Percentiles rank a stretch among this genome's conserved stretches.
phyloP scores from a whole-genome alignment of 2,329 filamentous ascomycete species.

The Trichophyton equinum region DNA sequence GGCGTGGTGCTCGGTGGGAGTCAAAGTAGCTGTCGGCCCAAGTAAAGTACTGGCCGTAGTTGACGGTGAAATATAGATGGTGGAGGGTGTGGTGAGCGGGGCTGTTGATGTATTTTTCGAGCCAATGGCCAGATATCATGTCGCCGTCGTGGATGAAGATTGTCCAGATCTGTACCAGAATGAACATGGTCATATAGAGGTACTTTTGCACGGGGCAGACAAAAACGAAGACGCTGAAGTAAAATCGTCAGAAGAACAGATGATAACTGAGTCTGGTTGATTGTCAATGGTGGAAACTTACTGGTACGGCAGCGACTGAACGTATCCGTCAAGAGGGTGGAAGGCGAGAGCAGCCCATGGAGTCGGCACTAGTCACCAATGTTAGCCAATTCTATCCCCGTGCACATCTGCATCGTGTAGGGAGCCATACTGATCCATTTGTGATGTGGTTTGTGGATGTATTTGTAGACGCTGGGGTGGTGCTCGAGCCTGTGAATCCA shows the following conservation, averaged over 20 bases:
- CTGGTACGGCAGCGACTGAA: slow-evolving; percentile 70
- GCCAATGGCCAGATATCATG: slow-evolving; percentile 63
- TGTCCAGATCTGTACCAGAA: slow-evolving; percentile 81
- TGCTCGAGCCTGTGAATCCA: slow-evolving; percentile 67
- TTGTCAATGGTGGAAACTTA: background rate
- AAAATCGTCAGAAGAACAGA: background rate
- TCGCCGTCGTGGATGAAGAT: slow-evolving; percentile 81
- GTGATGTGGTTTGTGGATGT: slow-evolving; percentile 79
- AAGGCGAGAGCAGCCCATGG: slow-evolving; percentile 74
- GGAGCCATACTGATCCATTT: slow-evolving; percentile 51
- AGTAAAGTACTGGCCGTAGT: slow-evolving; percentile 78
- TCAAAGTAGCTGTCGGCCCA: slow-evolving; percentile 7
- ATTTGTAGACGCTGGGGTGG: slow-evolving; percentile 61
- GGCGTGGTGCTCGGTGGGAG: slow-evolving; percentile 3
- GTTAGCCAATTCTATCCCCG: background rate
- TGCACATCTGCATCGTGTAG: background rate
- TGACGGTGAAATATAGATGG: slow-evolving; percentile 66
- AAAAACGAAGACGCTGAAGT: slow-evolving; percentile 54
- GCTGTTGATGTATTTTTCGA: slow-evolving; percentile 53
- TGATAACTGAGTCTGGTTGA: background rate
- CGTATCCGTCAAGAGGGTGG: slow-evolving; percentile 70
- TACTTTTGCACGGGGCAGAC: slow-evolving; percentile 73
- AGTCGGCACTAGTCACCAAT: slow-evolving; percentile 56
- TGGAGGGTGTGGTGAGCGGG: slow-evolving; percentile 76
- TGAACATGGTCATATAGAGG: slow-evolving; percentile 62